These are phyloP conservation scores for Sesbania bispinosa DNA, from an alignment of 306 rosid species.

Conservation along the genomic window DNA sequence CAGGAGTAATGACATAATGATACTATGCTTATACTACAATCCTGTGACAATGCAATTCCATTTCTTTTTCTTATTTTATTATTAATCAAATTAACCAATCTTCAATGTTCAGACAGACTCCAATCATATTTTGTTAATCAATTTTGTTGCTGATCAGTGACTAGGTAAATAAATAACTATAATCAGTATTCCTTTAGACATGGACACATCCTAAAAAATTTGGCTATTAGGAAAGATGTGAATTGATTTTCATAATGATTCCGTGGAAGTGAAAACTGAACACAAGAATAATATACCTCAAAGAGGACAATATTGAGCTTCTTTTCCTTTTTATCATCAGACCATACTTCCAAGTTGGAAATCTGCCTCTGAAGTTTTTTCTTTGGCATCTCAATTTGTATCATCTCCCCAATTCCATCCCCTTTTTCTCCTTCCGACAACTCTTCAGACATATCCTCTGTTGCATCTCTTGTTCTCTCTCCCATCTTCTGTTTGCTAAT, in stretches of 20 bases:
- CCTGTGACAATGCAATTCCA: background rate
- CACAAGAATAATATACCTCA: conserved; percentile 47
- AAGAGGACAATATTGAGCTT: conserved; percentile 69
- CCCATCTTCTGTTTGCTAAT: conserved; percentile 60
- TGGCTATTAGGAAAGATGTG: no score
- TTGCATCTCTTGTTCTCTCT: conserved; percentile 86
- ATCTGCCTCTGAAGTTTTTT: conserved; percentile 40
- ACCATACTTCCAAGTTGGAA: conserved; percentile 77
- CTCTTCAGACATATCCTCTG: conserved; percentile 90
- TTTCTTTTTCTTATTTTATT: no score
- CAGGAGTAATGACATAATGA: background rate
- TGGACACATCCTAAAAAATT: no score
- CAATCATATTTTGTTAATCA: background rate
- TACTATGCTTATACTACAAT: no score
- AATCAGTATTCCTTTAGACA: no score
- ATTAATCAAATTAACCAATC: no score
- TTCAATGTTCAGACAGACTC: no score
- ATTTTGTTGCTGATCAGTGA: background rate
- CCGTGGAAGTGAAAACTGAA: background rate
- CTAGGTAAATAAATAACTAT: background rate
- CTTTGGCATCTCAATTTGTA: conserved; percentile 50
- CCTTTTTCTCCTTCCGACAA: conserved; percentile 92
- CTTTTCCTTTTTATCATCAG: conserved; percentile 83
- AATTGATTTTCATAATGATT: background rate
- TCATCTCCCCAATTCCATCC: conserved; percentile 50